Evolutionary conservation across 306 rosid genomes (phyloP).

Genomic region (Cotoneaster glaucophyllus): DNA sequence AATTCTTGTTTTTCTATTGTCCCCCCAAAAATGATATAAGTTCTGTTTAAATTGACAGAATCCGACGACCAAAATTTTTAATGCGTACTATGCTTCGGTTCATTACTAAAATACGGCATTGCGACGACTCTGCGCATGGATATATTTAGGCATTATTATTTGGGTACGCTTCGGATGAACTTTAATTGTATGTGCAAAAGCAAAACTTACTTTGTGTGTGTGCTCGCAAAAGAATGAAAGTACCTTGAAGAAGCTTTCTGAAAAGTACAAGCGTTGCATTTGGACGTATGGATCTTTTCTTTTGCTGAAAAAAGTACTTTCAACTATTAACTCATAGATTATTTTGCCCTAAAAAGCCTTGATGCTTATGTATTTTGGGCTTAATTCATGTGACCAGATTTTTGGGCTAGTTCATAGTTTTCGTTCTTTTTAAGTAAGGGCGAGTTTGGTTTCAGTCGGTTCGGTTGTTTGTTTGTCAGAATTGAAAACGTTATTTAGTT

Average conservation of each 20-base stretch:
- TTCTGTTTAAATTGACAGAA: no score
- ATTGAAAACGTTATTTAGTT: no score
- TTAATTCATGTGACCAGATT: neutral
- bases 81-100: no score
- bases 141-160: neutral
- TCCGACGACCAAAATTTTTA: no score
- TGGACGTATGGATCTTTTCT: neutral
- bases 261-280: neutral
- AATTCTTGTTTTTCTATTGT: no score
- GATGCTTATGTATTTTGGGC: neutral
- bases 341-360: no score
- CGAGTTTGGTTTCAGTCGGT: no score
- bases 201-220: conserved; percentile 8
- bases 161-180: neutral
- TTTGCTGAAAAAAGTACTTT: neutral
- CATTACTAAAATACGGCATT: no score
- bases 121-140: no score
- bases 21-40: no score
- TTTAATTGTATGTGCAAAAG: conserved; percentile 15
- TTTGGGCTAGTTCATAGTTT: neutral
- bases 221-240: conserved; percentile 1
- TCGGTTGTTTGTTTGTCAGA: no score
- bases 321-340: neutral
- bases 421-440: no score
- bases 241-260: conserved; percentile 1